Percentiles rank a stretch among this genome's conserved stretches.
phyloP scores from a whole-genome alignment of 345 rosid genomes.

The Arabis alpina region DNA sequence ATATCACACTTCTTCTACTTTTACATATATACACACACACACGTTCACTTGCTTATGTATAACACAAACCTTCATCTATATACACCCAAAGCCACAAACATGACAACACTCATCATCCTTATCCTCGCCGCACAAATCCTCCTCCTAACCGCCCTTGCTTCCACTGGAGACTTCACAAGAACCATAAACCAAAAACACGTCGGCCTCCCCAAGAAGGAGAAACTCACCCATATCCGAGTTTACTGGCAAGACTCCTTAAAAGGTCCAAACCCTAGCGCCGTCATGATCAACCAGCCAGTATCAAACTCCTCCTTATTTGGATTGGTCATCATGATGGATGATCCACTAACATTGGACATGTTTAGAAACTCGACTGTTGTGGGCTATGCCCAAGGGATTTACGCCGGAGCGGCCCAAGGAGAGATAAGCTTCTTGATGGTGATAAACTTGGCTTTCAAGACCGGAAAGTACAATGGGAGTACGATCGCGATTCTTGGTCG shows the following conservation, averaged over 20 bases:
- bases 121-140: conserved; percentile 14
- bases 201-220: conserved; percentile 40
- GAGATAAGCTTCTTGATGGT: no score
- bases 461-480: no score
- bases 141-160: conserved; percentile 1
- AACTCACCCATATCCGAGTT: conserved; percentile 42
- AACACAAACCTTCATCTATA: background rate
- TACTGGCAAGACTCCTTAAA: conserved; percentile 52
- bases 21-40: background rate
- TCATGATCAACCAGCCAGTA: conserved; percentile 29
- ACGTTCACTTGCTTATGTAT: background rate
- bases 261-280: conserved; percentile 38
- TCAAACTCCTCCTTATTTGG: conserved; percentile 38
- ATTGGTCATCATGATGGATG: conserved; percentile 40
- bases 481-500: no score
- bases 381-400: no score
- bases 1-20: background rate
- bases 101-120: conserved; percentile 8
- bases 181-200: conserved; percentile 19
- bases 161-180: conserved; percentile 19
- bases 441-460: no score
- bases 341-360: conserved; percentile 24
- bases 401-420: no score
- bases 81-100: background rate
- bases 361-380: no score